Conservation (phyloP, 495 filamentous ascomycete species). For the Tetracladium setigerum region DNA sequence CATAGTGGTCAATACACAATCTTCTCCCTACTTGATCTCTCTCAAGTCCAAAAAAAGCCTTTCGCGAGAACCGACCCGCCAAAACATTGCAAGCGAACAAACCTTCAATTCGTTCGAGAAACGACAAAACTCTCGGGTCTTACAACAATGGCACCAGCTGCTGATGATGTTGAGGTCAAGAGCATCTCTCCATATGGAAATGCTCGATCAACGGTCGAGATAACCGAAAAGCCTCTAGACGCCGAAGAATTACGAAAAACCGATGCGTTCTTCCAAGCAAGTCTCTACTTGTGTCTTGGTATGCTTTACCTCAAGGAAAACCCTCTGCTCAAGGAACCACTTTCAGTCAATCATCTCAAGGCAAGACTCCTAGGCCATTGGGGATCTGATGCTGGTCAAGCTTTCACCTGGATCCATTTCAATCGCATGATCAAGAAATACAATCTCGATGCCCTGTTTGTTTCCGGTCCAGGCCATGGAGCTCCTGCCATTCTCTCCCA, state of each 20-base stretch:
- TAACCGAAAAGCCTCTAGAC: slow-evolving; percentile 43
- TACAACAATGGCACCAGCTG: neutral
- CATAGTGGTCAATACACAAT: too few species aligned
- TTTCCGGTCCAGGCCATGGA: slow-evolving; percentile 67
- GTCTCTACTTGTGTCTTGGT: slow-evolving; percentile 62
- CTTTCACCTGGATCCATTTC: slow-evolving; percentile 72
- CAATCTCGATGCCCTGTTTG: slow-evolving; percentile 57
- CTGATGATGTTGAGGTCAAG: slow-evolving; percentile 25
- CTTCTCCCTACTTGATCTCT: too few species aligned
- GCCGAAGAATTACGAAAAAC: slow-evolving; percentile 57
- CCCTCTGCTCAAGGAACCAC: slow-evolving; percentile 54
- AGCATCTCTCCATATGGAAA: slow-evolving; percentile 56
- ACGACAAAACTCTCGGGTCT: too few species aligned
- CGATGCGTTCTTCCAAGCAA: slow-evolving; percentile 61
- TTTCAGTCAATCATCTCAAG: slow-evolving; percentile 58
- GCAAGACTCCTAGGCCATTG: slow-evolving; percentile 64
- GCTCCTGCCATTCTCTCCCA: slow-evolving; percentile 63
- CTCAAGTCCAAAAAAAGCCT: too few species aligned
- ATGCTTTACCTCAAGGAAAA: slow-evolving; percentile 70
- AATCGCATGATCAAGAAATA: slow-evolving; percentile 73
- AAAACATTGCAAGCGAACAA: too few species aligned
- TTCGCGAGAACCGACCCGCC: too few species aligned
- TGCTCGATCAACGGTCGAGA: slow-evolving; percentile 56
- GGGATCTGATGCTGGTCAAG: slow-evolving; percentile 65
- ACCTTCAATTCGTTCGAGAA: too few species aligned